Percentiles rank a stretch among this genome's conserved stretches.
These are phyloP conservation scores for Besnoitia besnoiti DNA, from an alignment of 169 alveolate species.

Conservation along the genomic window DNA sequence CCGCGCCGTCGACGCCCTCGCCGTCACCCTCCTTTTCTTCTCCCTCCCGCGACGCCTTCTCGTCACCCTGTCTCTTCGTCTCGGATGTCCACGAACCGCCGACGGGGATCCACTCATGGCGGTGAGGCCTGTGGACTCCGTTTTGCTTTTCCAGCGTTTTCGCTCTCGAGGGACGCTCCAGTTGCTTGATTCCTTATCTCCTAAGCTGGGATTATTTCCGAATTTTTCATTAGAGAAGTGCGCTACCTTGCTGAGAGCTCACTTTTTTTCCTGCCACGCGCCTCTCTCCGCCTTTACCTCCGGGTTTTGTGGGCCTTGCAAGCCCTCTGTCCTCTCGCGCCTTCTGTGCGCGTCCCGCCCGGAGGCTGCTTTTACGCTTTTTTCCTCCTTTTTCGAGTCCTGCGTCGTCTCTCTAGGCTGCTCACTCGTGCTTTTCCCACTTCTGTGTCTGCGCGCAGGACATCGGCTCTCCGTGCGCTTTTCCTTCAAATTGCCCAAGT, in stretches of 20 bases:
- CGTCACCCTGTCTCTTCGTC: constrained; percentile 13
- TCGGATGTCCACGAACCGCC: neutral
- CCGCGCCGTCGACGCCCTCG: constrained; percentile 16
- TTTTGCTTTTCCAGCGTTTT: neutral
- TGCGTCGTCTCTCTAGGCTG: neutral
- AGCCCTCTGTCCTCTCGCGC: neutral
- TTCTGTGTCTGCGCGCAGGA: neutral
- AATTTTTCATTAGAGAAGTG: neutral
- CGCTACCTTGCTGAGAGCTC: neutral
- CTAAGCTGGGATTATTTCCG: neutral
- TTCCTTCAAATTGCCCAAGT: neutral
- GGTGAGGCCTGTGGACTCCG: neutral
- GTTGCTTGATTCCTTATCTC: neutral
- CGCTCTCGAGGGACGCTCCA: neutral
- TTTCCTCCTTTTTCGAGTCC: neutral
- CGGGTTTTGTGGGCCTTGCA: neutral
- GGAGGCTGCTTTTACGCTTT: neutral
- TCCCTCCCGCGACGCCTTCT: neutral
- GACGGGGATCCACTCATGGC: neutral
- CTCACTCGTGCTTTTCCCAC: neutral
- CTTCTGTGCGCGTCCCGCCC: too few species aligned
- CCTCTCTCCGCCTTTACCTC: neutral
- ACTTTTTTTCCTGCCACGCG: neutral
- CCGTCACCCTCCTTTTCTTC: constrained; percentile 2
- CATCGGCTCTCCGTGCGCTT: neutral